These are phyloP conservation scores for Pythium guiyangense DNA, from an alignment of 352 stramenopile genomes.

Conservation along the genomic window DNA sequence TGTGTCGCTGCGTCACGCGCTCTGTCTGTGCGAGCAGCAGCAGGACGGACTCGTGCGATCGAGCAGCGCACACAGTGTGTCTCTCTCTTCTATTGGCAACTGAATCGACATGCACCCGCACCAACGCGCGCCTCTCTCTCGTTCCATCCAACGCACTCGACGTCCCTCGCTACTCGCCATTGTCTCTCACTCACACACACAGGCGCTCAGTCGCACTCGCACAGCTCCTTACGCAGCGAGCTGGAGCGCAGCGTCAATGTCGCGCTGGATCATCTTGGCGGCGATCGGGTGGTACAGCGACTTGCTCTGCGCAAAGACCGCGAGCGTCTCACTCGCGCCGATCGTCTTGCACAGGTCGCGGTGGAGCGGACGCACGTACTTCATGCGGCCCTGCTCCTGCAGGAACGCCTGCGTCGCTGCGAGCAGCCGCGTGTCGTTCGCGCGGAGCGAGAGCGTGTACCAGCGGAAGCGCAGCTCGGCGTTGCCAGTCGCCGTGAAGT, in stretches of 20 bases:
- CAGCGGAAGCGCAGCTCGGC: constrained; percentile 69
- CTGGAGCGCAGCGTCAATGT: constrained; percentile 22
- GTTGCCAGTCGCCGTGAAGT: constrained; percentile 51
- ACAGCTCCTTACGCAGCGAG: neutral
- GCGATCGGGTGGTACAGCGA: constrained; percentile 64
- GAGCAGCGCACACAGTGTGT: neutral
- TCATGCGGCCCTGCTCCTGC: constrained; percentile 71
- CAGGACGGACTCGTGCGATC: neutral
- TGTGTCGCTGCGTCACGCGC: too few species aligned
- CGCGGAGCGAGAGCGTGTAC: constrained; percentile 55
- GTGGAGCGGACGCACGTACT: constrained; percentile 68
- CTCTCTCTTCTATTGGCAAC: neutral
- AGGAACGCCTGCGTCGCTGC: constrained; percentile 39
- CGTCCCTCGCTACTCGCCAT: too few species aligned
- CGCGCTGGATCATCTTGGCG: constrained; percentile 67
- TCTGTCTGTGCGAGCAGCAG: neutral
- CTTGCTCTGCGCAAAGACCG: constrained; percentile 49
- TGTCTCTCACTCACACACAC: neutral
- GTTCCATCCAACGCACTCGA: neutral
- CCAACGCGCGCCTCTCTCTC: neutral
- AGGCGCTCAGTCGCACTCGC: neutral
- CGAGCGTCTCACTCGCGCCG: constrained; percentile 22
- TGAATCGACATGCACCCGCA: neutral
- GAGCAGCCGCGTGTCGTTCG: constrained; percentile 38
- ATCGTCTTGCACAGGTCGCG: constrained; percentile 41